Evolutionary conservation across 2,329 filamentous ascomycete genomes (phyloP).

Genomic region (Fusarium tjaetaba): DNA sequence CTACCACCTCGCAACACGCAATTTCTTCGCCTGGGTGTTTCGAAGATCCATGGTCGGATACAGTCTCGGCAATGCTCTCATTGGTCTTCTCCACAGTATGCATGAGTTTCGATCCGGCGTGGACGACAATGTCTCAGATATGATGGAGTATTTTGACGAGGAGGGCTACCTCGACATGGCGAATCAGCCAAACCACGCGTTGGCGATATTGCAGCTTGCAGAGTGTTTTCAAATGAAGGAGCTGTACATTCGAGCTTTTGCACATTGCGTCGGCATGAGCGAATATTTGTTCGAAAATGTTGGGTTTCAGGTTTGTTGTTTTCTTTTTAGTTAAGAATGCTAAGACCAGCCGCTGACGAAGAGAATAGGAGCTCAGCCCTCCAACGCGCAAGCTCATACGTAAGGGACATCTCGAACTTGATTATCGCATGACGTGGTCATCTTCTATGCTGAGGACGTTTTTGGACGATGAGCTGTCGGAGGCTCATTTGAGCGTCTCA

Average conservation of each 20-base stretch:
- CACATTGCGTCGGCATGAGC: constrained; percentile 82
- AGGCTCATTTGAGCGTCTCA: constrained; percentile 71
- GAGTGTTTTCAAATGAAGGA: constrained; percentile 71
- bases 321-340: not conserved
- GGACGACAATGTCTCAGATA: constrained; percentile 67
- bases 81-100: constrained; percentile 73
- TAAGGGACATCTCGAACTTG: constrained; percentile 71
- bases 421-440: constrained; percentile 67
- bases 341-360: constrained; percentile 36
- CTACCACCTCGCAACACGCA: constrained; percentile 76
- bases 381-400: constrained; percentile 73
- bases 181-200: constrained; percentile 72
- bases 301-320: constrained; percentile 68
- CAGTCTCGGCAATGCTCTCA: constrained; percentile 70
- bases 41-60: constrained; percentile 73
- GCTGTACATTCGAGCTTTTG: constrained; percentile 79
- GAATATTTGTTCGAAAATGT: constrained; percentile 64
- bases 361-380: constrained; percentile 57
- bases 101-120: constrained; percentile 65
- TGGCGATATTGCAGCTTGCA: constrained; percentile 74
- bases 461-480: constrained; percentile 75
- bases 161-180: constrained; percentile 76
- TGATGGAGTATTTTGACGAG: constrained; percentile 72
- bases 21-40: constrained; percentile 78
- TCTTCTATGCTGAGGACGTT: constrained; percentile 71